Conservation (phyloP, 164 flowering plant genomes). For the Chloranthus sessilifolius region DNA sequence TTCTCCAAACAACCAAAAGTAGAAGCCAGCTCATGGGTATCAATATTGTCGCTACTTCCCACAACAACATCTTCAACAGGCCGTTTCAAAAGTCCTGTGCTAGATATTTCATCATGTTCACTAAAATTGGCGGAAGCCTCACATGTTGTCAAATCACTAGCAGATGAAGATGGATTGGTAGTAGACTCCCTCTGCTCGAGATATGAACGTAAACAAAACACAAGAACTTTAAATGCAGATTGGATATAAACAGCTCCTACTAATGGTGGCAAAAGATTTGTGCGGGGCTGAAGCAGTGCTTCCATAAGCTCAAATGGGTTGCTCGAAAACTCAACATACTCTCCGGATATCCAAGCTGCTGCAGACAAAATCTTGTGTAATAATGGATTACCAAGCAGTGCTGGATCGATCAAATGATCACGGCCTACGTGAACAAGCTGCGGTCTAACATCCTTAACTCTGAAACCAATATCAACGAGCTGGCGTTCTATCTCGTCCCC, state of each 20-base stretch:
- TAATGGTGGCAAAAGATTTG: constrained; percentile 66
- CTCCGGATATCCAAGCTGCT: constrained; percentile 93
- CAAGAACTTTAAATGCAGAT: constrained; percentile 67
- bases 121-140: constrained; percentile 18
- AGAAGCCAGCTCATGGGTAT: no score
- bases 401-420: constrained; percentile 85
- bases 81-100: constrained; percentile 20
- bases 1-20: constrained; percentile 15
- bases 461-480: constrained; percentile 78
- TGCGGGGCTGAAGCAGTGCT: constrained; percentile 84
- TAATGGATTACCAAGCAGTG: constrained; percentile 77
- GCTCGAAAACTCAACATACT: constrained; percentile 69
- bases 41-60: constrained; percentile 12
- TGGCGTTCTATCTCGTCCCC: constrained; percentile 87
- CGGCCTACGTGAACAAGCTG: constrained; percentile 75
- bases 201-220: constrained; percentile 49
- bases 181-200: constrained; percentile 22
- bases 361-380: constrained; percentile 69
- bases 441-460: constrained; percentile 82
- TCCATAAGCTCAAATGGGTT: constrained; percentile 76
- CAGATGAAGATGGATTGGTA: constrained; percentile 19
- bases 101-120: constrained; percentile 26
- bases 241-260: constrained; percentile 79
- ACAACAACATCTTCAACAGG: constrained; percentile 17
- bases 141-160: constrained; percentile 18